These are phyloP conservation scores for Panus rudis DNA, from an alignment of 768 basidiomycete genomes.

Conservation along the genomic window DNA sequence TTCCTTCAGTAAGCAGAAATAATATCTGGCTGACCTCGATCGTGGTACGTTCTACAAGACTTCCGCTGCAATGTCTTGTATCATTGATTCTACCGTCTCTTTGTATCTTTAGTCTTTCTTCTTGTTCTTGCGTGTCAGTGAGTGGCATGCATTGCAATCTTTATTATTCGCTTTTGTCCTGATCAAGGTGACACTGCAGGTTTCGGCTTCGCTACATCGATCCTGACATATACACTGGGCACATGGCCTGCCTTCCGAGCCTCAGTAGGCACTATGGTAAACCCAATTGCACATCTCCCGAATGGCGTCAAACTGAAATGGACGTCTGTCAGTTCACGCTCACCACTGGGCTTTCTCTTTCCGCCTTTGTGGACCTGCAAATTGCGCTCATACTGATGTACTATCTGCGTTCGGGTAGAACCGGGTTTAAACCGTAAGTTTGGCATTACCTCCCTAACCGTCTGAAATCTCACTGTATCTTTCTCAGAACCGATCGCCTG, in stretches of 20 bases:
- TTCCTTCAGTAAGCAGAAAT: constrained; percentile 4
- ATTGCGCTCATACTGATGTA: constrained; percentile 1
- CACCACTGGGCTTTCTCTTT: constrained; percentile 1
- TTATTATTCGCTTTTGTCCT: not conserved
- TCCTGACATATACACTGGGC: too few relatives aligned
- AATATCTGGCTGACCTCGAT: not conserved
- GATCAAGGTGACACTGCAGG: not conserved
- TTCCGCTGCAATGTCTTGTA: not conserved
- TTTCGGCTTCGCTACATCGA: constrained; percentile 6
- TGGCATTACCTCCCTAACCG: not conserved
- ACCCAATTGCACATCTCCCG: not conserved
- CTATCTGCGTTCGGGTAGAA: constrained; percentile 2
- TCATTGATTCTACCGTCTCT: not conserved
- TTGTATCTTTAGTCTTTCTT: not conserved
- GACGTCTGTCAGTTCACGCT: constrained; percentile 7
- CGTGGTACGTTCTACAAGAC: not conserved
- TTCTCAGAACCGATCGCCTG: constrained; percentile 1
- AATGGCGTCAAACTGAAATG: too few relatives aligned
- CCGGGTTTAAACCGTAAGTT: not conserved
- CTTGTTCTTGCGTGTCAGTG: constrained; percentile 2
- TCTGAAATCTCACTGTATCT: not conserved
- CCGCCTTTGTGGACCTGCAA: constrained; percentile 3
- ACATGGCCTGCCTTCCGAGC: not conserved
- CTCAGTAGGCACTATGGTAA: not conserved
- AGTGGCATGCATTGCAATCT: not conserved